Evolutionary conservation across 106 monocot species (phyloP).

Genomic region (Acanthochlamys bracteata): DNA sequence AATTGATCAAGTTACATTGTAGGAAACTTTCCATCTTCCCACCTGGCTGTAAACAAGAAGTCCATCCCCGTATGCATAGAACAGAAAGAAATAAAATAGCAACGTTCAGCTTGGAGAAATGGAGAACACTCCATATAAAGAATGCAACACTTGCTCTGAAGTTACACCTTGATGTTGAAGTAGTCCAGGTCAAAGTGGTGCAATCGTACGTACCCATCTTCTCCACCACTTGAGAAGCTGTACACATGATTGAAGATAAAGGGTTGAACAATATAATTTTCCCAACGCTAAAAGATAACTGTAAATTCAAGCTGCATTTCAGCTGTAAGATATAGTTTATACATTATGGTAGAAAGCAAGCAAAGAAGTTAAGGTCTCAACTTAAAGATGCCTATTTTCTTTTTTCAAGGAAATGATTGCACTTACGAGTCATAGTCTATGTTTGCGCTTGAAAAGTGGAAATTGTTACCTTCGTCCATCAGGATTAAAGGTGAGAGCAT

Average conservation of each 20-base stretch:
- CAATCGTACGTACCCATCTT: slow-evolving; percentile 91
- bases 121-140: too few relatives aligned
- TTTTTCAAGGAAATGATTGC: neutral
- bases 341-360: too few relatives aligned
- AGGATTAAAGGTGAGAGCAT: slow-evolving; percentile 90
- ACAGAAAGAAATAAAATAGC: too few relatives aligned
- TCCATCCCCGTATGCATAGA: too few relatives aligned
- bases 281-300: neutral
- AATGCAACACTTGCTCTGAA: neutral
- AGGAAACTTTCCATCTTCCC: too few relatives aligned
- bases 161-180: slow-evolving; percentile 79
- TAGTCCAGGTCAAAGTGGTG: slow-evolving; percentile 92
- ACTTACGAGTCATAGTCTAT: neutral
- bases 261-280: neutral
- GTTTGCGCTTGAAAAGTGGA: neutral
- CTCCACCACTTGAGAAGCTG: slow-evolving; percentile 88
- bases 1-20: too few relatives aligned
- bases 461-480: slow-evolving; percentile 72
- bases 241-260: neutral
- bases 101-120: too few relatives aligned
- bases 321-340: too few relatives aligned
- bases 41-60: too few relatives aligned
- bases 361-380: too few relatives aligned
- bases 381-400: too few relatives aligned
- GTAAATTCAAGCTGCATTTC: neutral